Evolutionary conservation across 2,329 filamentous ascomycete species (phyloP), one percentile per base, ranked within the genome.

Genomic region (Exophiala calicioides): DNA sequence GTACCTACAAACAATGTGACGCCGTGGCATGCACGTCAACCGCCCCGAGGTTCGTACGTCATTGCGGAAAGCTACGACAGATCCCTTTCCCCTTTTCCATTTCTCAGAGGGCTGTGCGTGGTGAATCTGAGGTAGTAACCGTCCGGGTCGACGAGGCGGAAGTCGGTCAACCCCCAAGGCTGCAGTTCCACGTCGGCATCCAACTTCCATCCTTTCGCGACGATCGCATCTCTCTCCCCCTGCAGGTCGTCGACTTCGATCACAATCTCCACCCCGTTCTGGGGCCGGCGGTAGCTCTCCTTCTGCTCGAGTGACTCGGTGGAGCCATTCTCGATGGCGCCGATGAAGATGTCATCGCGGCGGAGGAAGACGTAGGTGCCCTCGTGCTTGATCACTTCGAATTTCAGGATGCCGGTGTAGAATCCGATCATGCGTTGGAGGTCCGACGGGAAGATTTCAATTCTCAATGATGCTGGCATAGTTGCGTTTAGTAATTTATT

Each of bases 211-310:
- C 49, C 49, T 27, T 48, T 44, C 10, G 29, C 36, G 8, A 48
- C 41, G 24, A 55, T 44, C 15, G 41, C 33, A 19, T 55, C 44
- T 26, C 50, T 37, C 18, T 55, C 50, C 13, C 26, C 27, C 19
- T 50, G 31, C 39, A 57, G 27, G 24, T 56, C 49, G 27, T 55
- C 52, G 8, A 57, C 43, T 18, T 53, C 50, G 16, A 53, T 34
- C 36, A 55, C 46, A n/a, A 53, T 45, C 19, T 57, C 52, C n/a
- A 57, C 16, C 18, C 43, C 46, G 30, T 52, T 45, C 2, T 13
- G 43, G 3, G 47, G 45, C 5, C 35, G 35, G 13, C 48, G 35
- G 41, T 50, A 53, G 13, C 35, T 37, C 27, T 16, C 34, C 31
- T 48, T 50, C 27, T 53, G 23, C 26, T 44, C 43, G 16, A 47